Conservation (phyloP, 2,329 filamentous ascomycete genomes). For the Aspergillus puulaauensis region DNA sequence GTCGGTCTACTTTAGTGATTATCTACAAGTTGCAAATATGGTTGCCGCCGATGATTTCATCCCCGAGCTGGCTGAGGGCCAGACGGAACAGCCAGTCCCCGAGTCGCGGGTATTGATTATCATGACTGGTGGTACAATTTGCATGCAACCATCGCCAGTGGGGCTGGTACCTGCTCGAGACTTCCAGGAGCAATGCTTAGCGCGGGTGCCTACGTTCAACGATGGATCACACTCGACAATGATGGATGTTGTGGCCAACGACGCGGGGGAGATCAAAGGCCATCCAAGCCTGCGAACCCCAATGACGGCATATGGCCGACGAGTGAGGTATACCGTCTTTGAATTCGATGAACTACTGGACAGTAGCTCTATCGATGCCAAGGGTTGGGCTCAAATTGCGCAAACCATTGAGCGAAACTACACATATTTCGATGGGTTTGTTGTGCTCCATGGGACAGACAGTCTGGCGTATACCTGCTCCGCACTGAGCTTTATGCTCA, state of each 20-base stretch:
- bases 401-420: slow-evolving; percentile 80
- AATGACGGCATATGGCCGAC: slow-evolving; percentile 73
- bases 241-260: slow-evolving; percentile 57
- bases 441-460: slow-evolving; percentile 87
- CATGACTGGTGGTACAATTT: slow-evolving; percentile 81
- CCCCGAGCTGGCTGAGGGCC: slow-evolving; percentile 23
- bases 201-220: slow-evolving; percentile 81
- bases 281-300: slow-evolving; percentile 77
- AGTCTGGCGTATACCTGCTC: slow-evolving; percentile 87
- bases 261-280: slow-evolving; percentile 46
- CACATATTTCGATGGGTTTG: slow-evolving; percentile 83
- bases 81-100: slow-evolving; percentile 42
- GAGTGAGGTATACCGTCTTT: slow-evolving; percentile 78
- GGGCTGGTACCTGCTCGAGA: slow-evolving; percentile 78
- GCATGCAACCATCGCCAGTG: slow-evolving; percentile 79
- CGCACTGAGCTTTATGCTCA: slow-evolving; percentile 89
- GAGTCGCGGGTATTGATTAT: slow-evolving; percentile 85
- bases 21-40: slow-evolving; percentile 19
- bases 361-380: slow-evolving; percentile 83
- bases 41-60: slow-evolving; percentile 17
- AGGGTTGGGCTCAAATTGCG: slow-evolving; percentile 83
- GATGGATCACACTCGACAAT: slow-evolving; percentile 63
- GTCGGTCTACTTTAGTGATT: neutral
- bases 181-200: slow-evolving; percentile 80
- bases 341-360: slow-evolving; percentile 85